Base-by-base conservation (phyloP, 495 filamentous ascomycete species). In the Hypoxylon intermedium region DNA sequence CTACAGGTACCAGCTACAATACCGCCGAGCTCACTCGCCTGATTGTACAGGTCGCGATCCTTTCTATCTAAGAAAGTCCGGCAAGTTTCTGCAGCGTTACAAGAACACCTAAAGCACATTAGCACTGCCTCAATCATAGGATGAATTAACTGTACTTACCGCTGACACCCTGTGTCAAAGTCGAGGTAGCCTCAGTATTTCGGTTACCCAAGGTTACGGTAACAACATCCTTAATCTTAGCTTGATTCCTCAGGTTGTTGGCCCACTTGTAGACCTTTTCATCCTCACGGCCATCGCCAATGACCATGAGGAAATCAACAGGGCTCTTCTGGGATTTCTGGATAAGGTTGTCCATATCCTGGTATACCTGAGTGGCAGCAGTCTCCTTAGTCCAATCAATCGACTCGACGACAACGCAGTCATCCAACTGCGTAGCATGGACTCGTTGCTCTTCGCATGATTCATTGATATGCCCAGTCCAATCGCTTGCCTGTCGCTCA, bases 261-360 rank as follows among this genome's bases (percentile, higher is more conserved):
- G 92, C 93, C 93, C 93, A 97, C 28, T 87, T 89, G 78, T 93
- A 97, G 18, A 96, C 87, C 41, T 90, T 87, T 69, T 97, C 93
- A 63, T 97, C 93, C 54, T 96, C 93, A 5, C 93, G 89, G 37
- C 90, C 89, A 68, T 96, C 91, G 31, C 93, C 93, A 40, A 90
- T 80, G 6, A 94, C 90, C 72, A 96, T 83, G 36, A 97, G 71
- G 73, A 96, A 96, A 65, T 95, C 90, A 9, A 80, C 75, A 0
- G 86, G 84, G n/a, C 73, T 67, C n/a, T 58, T 73, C 69, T 77
- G 61, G 5, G 60, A 47, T 26, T 78, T 71, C 9, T 73, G 72
- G 0, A 77, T 58, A 0, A 67, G 70, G 9, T 77, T 65, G 16
- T 81, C 73, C 24, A 87, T 76, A 57, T 82, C 79, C 13, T 85